phyloP scores from a whole-genome alignment of 139 green algal genomes.

The Chlorella sp. region DNA sequence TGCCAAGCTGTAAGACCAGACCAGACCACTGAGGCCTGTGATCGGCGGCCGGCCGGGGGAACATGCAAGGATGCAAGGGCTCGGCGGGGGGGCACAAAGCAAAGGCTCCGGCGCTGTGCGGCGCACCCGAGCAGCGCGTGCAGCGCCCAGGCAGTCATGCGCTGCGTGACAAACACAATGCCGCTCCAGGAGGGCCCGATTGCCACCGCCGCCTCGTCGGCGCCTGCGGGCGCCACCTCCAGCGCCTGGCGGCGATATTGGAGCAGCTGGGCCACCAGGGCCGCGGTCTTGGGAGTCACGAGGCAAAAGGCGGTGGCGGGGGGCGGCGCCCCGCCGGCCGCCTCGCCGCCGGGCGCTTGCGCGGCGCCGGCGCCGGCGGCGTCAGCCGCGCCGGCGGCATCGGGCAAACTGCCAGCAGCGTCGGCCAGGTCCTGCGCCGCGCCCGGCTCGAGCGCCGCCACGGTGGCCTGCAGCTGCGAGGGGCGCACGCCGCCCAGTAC shows the following conservation, averaged over 20 bases:
- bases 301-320: background rate
- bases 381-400: background rate
- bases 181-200: constrained; percentile 29
- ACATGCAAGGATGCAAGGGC: too few relatives aligned
- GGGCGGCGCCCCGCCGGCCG: background rate
- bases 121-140: constrained; percentile 20
- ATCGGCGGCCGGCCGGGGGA: too few relatives aligned
- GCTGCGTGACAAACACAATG: constrained; percentile 49
- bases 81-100: too few relatives aligned
- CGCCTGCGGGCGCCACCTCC: background rate
- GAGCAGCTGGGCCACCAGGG: constrained; percentile 33
- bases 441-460: constrained; percentile 4
- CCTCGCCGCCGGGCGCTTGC: background rate
- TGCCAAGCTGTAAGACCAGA: too few relatives aligned
- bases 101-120: too few relatives aligned
- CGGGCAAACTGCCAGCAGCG: background rate
- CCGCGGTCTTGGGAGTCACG: constrained; percentile 32
- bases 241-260: constrained; percentile 14
- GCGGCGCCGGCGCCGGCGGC: background rate
- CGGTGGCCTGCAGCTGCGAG: constrained; percentile 1
- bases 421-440: background rate
- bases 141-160: constrained; percentile 37
- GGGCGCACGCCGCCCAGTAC: constrained; percentile 9
- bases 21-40: too few relatives aligned
- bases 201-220: background rate